phyloP scores from a whole-genome alignment of 129 eudicot species.

The Heracleum sosnowskyi region DNA sequence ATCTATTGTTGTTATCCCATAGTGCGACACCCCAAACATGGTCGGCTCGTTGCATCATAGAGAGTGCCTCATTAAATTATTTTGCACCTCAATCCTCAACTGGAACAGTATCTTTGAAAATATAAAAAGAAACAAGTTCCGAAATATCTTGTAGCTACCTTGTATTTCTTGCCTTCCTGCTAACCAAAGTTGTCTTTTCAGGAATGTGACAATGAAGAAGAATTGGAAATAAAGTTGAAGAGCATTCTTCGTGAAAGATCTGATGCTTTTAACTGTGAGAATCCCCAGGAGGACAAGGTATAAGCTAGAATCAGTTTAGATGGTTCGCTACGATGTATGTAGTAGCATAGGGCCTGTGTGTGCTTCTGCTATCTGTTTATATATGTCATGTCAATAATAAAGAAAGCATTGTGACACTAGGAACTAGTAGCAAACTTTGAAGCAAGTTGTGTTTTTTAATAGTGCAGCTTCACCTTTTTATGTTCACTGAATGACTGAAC shows the following conservation, averaged over 20 bases:
- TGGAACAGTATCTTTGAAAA: neutral
- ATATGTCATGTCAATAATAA: neutral
- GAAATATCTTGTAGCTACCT: neutral
- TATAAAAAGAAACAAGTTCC: neutral
- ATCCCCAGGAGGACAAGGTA: constrained; percentile 87
- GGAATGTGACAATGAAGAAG: constrained; percentile 82
- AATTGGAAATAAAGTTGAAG: constrained; percentile 72
- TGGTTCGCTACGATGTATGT: neutral
- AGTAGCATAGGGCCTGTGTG: neutral
- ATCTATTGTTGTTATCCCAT: neutral
- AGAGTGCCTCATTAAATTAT: neutral
- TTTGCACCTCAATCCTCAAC: neutral
- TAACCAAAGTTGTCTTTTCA: constrained; percentile 12
- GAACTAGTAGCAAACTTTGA: neutral
- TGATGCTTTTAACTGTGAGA: constrained; percentile 67
- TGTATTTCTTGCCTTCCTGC: neutral
- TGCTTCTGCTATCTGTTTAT: neutral
- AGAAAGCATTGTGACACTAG: neutral
- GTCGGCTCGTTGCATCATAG: neutral
- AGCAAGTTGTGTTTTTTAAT: neutral
- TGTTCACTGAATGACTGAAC: neutral
- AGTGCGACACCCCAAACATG: neutral
- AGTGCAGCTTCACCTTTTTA: neutral
- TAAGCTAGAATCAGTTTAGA: constrained; percentile 10
- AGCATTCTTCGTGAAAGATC: constrained; percentile 70